Base-by-base conservation (phyloP, 768 basidiomycete species). In the Nidularia sp. region DNA sequence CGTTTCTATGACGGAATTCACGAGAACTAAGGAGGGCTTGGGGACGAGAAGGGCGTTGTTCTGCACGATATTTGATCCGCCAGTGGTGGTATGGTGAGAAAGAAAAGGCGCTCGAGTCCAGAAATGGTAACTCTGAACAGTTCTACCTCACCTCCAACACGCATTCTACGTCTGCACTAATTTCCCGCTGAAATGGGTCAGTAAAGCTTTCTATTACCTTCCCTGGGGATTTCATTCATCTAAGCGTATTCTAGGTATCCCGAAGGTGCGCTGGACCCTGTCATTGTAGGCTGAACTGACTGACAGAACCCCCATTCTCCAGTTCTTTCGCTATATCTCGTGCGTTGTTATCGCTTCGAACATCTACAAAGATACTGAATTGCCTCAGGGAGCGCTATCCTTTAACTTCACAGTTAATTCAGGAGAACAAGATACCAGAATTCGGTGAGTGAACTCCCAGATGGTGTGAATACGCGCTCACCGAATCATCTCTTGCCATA, bases 311-410 rank as follows among this genome's bases (percentile, higher is more conserved):
- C 34, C 31, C 7, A 50, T 13, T 32, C 41, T 50, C 50, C 59
- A 96, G 94, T 97, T 97, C 74, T 97, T 97, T 80, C 86, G 93
- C 70, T 97, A 93, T 67, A 91, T 95, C 61, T 95, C 93, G 87
- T 91, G 69, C 61, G 90, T 74, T 34, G 47, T 47, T 32, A 0
- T 34, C 15, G 41, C 32, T 47, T 65, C 43, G 69, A 42, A 6
- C 12, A 33, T 50, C 15, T 12, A 10, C 15, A 22, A 42, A 29
- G 25, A 29, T 29, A 29, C 25, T 29, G 25, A 29, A 29, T 29
- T 29, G 4, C 25, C 25, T 6, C 63, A 96, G 93, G 55, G 97
- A 98, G 76, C 86, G 97, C 55, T 99, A 99, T 68, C 96, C 97
- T 48, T 81, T 99, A 59, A 99, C 95, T 12, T 98, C 96, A 13